Conservation (phyloP, 2,329 filamentous ascomycete genomes). For the Pseudopithomyces chartarum region DNA sequence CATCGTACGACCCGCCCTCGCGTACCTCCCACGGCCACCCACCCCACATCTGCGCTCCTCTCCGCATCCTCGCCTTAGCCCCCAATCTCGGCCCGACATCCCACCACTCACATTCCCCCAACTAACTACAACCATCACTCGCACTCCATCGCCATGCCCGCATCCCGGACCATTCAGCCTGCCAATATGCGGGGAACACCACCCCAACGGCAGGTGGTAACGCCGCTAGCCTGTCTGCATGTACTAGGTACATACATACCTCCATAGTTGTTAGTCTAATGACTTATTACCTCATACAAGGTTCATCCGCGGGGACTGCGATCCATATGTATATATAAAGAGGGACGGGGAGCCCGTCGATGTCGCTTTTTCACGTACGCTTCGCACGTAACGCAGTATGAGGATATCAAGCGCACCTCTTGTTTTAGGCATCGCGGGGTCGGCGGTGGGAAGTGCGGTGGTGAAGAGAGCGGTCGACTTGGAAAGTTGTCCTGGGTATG, state of each 20-base stretch:
- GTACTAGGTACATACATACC: too few species aligned
- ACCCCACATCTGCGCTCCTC: not conserved
- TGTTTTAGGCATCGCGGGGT: slow-evolving; percentile 26
- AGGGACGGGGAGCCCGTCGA: not conserved
- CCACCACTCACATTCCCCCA: not conserved
- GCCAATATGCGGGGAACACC: too few species aligned
- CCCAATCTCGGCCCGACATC: slow-evolving; percentile 4
- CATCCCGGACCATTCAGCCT: too few species aligned
- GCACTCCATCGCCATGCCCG: not conserved
- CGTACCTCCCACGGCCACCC: too few species aligned
- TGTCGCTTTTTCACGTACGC: too few species aligned
- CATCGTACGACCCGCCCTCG: too few species aligned
- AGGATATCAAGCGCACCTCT: slow-evolving; percentile 31
- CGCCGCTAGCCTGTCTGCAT: too few species aligned
- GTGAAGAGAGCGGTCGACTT: slow-evolving; percentile 26
- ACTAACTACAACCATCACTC: not conserved
- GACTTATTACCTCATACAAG: too few species aligned
- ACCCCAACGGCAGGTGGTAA: too few species aligned
- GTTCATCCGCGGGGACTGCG: too few species aligned
- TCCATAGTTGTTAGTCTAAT: too few species aligned
- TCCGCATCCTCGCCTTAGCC: not conserved
- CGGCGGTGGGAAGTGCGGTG: slow-evolving; percentile 22
- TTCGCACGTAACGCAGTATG: slow-evolving; percentile 20
- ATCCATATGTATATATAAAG: too few species aligned
- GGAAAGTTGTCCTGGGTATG: slow-evolving; percentile 67